phyloP scores from a whole-genome alignment of 2,329 filamentous ascomycete species.

The Uncinocarpus reesii region DNA sequence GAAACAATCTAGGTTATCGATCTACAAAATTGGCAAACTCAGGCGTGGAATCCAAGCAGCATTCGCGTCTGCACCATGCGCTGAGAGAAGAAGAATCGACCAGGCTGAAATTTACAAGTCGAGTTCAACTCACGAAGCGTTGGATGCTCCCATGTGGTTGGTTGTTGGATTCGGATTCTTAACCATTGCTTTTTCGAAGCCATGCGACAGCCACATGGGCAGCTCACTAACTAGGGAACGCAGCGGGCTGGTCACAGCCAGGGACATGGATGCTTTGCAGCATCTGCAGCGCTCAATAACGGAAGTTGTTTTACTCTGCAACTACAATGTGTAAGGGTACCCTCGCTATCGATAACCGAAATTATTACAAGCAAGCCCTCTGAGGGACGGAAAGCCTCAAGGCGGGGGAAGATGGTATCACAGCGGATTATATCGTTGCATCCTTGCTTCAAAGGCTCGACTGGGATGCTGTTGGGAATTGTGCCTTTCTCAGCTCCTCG shows the following conservation, averaged over 20 bases:
- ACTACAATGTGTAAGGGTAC: neutral
- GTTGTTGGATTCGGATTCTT: constrained; percentile 1
- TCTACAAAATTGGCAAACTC: neutral
- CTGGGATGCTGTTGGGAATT: neutral
- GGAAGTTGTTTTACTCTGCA: no score
- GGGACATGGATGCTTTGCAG: no score
- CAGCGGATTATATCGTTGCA: no score
- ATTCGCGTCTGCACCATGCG: neutral
- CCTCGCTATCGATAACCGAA: no score
- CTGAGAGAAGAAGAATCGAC: neutral
- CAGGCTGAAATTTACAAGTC: neutral
- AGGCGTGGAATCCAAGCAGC: neutral
- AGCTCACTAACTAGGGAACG: neutral
- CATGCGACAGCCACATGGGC: neutral
- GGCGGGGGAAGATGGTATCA: no score
- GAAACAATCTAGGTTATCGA: neutral
- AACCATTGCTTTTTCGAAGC: neutral
- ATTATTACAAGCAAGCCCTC: no score
- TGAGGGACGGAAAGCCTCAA: no score
- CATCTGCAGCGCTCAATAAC: no score
- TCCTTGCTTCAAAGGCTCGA: neutral
- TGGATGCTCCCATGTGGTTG: neutral
- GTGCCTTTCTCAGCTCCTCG: constrained; percentile 11
- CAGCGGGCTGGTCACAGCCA: neutral
- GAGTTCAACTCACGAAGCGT: neutral